Base-by-base conservation (phyloP, 1,284 basidiomycete species). In the Cryptococcus deneoformans region DNA sequence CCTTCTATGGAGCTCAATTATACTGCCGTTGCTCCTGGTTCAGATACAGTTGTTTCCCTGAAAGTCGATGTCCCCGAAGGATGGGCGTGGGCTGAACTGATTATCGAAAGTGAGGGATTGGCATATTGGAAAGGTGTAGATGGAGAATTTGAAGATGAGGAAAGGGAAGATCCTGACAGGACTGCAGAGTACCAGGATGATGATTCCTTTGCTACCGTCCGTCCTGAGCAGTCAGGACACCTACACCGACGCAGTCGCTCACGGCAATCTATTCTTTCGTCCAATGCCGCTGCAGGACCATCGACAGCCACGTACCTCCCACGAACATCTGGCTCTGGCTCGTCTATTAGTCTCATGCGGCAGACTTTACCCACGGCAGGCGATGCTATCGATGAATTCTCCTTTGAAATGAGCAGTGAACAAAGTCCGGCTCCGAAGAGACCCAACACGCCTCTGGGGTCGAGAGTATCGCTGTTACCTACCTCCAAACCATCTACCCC, bases 61-160 rank as follows among this genome's bases (percentile, higher is more conserved):
- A 68, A 70, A 38, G 62, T 65, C 0, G 58, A 68, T 24, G 48
- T 71, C 0, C 73, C 71, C 0, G 57, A 63, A 1, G 71, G 68
- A 5, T 76, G 73, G 73, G 71, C 65, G 8, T 76, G 73, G 73
- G 56, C 54, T 1, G 56, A 63, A 2, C 56, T 76, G 3, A 52
- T 57, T 11, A 68, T 74, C 34, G 52, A 60, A 16, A 70, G 64
- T 2, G 66, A 70, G n/a, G 58, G 58, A 3, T 59, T 74, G 9
- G 37, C 54, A 3, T 58, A 53, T 5, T 76, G 72, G 72, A 50
- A 56, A 12, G 70, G 67, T 34, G 53, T 58, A 1, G 70, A 73
- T 49, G 57, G 57, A 4, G 60, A 61, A 10, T 59, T 59, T 49
- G 44, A 46, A 35, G 6, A 20, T n/a, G 29, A 12, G 24, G 43